Percentiles rank a stretch among this genome's conserved stretches.
These are phyloP conservation scores for Colletotrichum simmondsii DNA, from an alignment of 2,329 filamentous ascomycete genomes.

Conservation along the genomic window DNA sequence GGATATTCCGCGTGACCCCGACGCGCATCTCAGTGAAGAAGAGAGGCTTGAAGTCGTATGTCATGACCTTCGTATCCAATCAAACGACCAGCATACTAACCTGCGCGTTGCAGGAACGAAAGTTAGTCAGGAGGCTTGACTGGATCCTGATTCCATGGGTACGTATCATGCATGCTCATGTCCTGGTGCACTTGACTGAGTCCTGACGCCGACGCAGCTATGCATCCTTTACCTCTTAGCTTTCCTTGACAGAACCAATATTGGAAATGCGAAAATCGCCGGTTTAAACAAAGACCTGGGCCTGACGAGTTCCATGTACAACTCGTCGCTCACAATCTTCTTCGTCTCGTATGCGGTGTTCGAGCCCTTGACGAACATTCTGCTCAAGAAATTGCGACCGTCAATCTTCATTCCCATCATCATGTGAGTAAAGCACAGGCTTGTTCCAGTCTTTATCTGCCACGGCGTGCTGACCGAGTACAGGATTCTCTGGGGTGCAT, in stretches of 20 bases:
- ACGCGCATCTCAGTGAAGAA: neutral
- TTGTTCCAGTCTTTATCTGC: neutral
- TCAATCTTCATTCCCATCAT: slow-evolving; percentile 85
- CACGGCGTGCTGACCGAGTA: slow-evolving; percentile 34
- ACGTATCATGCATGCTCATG: no score
- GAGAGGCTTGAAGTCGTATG: neutral
- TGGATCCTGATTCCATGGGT: slow-evolving; percentile 24
- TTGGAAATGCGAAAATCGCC: slow-evolving; percentile 60
- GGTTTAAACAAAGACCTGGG: slow-evolving; percentile 44
- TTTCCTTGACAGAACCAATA: slow-evolving; percentile 66
- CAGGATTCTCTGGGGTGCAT: slow-evolving; percentile 71
- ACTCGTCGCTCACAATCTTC: slow-evolving; percentile 69
- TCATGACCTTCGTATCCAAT: neutral
- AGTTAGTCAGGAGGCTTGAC: slow-evolving; percentile 5
- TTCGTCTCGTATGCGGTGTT: slow-evolving; percentile 76
- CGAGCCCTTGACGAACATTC: slow-evolving; percentile 79
- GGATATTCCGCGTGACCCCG: neutral
- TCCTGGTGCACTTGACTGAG: neutral
- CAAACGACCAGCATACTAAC: neutral
- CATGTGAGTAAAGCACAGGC: slow-evolving; percentile 60
- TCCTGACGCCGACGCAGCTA: neutral
- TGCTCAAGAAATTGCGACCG: slow-evolving; percentile 81
- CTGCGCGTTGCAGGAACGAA: neutral
- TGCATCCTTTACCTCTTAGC: slow-evolving; percentile 70
- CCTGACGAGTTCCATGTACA: slow-evolving; percentile 68